Conservation (phyloP, 2,329 filamentous ascomycete genomes). For the Neonectria neomacrospora region DNA sequence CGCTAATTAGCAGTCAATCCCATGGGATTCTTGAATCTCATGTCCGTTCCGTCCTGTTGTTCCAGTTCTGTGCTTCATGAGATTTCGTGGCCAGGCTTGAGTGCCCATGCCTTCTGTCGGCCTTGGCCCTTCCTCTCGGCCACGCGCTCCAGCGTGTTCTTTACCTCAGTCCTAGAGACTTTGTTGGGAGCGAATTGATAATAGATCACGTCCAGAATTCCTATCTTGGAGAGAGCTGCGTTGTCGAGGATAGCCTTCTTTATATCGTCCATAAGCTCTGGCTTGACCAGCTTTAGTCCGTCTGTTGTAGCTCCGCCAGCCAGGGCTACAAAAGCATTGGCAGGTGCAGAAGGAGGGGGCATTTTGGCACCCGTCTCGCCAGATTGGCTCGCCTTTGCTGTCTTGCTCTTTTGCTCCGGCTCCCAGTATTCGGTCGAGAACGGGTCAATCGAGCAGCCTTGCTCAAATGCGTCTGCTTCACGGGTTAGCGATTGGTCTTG, state of each 20-base stretch:
- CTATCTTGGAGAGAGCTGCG: conserved; percentile 53
- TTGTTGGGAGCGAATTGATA: conserved; percentile 49
- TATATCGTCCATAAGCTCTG: conserved; percentile 54
- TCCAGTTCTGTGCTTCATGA: conserved; percentile 25
- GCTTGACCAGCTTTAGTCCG: conserved; percentile 49
- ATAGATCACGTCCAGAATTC: conserved; percentile 55
- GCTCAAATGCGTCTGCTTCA: conserved; percentile 57
- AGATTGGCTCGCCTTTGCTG: conserved; percentile 31
- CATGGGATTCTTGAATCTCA: conserved; percentile 20
- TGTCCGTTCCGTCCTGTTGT: conserved; percentile 1
- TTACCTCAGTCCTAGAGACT: conserved; percentile 54
- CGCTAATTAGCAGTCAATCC: conserved; percentile 42
- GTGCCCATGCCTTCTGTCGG: conserved; percentile 52
- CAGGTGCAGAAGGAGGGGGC: conserved; percentile 48
- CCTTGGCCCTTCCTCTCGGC: conserved; percentile 54
- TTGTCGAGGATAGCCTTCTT: conserved; percentile 56
- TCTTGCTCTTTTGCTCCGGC: conserved; percentile 50
- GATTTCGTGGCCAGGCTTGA: conserved; percentile 54
- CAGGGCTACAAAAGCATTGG: conserved; percentile 53
- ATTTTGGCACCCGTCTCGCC: conserved; percentile 42
- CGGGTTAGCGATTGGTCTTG: conserved; percentile 31
- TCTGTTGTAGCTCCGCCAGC: conserved; percentile 32
- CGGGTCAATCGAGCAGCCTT: conserved; percentile 76
- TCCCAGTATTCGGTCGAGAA: conserved; percentile 87
- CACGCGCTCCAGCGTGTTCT: conserved; percentile 55